phyloP scores from a whole-genome alignment of 805 yeast genomes.

The Kregervanrija delftensis region DNA sequence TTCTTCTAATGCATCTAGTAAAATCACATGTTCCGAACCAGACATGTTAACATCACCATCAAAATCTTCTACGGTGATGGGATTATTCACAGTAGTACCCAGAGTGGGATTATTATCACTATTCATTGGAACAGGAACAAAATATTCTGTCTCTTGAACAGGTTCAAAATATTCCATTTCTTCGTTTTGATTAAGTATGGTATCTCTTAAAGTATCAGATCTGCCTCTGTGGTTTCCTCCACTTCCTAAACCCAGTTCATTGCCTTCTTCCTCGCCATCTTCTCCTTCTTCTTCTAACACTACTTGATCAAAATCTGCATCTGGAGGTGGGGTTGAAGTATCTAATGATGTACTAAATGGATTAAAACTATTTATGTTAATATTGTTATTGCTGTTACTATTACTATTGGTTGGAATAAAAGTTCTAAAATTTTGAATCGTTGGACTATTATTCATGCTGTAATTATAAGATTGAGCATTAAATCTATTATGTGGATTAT shows the following conservation, averaged over 20 bases:
- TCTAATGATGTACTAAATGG: too few species aligned
- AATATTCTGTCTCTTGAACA: too few species aligned
- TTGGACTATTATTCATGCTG: constrained; percentile 24
- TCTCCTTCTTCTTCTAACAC: background rate
- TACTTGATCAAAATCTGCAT: background rate
- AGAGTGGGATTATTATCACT: constrained; percentile 6
- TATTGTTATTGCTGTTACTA: too few species aligned
- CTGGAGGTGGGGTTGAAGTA: too few species aligned
- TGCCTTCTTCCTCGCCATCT: background rate
- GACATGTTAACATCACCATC: constrained; percentile 16
- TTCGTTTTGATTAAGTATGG: background rate
- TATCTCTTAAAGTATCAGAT: too few species aligned
- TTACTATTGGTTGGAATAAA: too few species aligned
- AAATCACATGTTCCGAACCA: constrained; percentile 1
- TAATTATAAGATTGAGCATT: constrained; percentile 21
- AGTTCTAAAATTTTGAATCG: constrained; percentile 20
- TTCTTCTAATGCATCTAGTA: background rate
- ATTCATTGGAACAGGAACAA: constrained; percentile 9
- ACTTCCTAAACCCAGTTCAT: too few species aligned
- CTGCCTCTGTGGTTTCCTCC: too few species aligned
- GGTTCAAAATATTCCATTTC: too few species aligned
- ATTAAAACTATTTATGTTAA: too few species aligned
- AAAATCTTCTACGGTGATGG: constrained; percentile 10
- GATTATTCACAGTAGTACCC: constrained; percentile 8
- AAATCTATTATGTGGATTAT: constrained; percentile 20